Base-by-base conservation (phyloP, 371 early-diverging fungal genomes). In the Lichtheimia corymbifera region DNA sequence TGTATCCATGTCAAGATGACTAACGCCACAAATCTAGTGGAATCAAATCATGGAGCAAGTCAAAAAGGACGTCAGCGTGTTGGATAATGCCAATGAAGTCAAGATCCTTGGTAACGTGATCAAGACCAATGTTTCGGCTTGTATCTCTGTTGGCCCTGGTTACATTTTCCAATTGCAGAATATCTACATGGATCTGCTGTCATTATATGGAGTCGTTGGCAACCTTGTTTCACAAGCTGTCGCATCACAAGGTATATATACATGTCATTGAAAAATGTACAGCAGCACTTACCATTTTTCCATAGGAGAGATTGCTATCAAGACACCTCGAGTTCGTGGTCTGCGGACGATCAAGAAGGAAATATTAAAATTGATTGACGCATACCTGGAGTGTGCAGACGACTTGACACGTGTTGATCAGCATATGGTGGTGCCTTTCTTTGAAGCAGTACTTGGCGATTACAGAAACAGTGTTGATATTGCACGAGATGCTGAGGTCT, bases 261-360 rank as follows among this genome's bases (percentile, higher is more conserved):
- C 42, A 58, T 24, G 13, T 2, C 22, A 11, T 22, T 47, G 47
- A 47, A 7, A 7, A n/a, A 47, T 14, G 5, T 17, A 14, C 7
- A 5, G 22, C 2, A 3, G n/a, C 25, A 15, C 43, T 5, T 27
- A 44, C 18, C 41, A 15, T n/a, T 0, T 47, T 18, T 25, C 5
- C 5, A 22, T 47, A 47, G 47, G 73, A 20, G 43, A 59, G 2
- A 77, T 97, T 73, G 98, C 96, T 4, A 90, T 95, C 13, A 90
- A 91, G 58, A 95, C 96, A 6, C 97, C 97, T 40, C 87, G 88
- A 44, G 92, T 97, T 14, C 91, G 97, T 43, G 93, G 92, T 25
- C 79, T 95, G 80, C 83, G 97, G 61, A 90, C 94, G 5, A 92
- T 99, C 73, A 97, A 98, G 77, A 96, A 95, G 72, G 98, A 99